A percentile compares a stretch with the other conserved stretches of the same genome.
These are phyloP conservation scores for Pisolithus sp. DNA, from an alignment of 768 basidiomycete genomes.

Conservation along the genomic window DNA sequence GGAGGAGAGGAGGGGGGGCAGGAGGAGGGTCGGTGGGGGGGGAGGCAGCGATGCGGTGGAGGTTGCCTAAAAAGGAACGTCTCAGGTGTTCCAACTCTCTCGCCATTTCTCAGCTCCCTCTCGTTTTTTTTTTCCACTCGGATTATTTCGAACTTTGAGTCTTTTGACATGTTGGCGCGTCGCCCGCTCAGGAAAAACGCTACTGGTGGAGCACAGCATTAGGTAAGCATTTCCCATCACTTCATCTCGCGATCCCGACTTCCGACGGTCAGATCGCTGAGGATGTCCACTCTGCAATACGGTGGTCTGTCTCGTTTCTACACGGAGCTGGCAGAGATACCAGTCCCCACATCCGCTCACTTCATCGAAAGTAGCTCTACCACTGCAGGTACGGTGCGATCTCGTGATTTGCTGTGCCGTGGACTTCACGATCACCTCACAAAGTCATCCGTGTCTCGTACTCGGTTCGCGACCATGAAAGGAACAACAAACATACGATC, in stretches of 20 bases:
- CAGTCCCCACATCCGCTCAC: slow-evolving; percentile 30
- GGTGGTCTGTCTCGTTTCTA: slow-evolving; percentile 23
- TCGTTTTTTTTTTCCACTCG: slow-evolving; percentile 15
- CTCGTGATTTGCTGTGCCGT: not conserved
- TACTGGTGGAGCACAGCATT: not conserved
- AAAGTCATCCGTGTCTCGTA: slow-evolving; percentile 41
- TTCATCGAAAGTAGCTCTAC: slow-evolving; percentile 20
- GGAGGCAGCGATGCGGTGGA: slow-evolving; percentile 26
- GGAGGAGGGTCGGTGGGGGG: slow-evolving; percentile 18
- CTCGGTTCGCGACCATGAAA: slow-evolving; percentile 43
- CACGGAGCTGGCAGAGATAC: slow-evolving; percentile 35
- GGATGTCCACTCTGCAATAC: slow-evolving; percentile 18
- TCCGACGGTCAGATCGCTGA: not conserved
- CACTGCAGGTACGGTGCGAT: slow-evolving; percentile 10
- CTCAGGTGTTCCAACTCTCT: slow-evolving; percentile 16
- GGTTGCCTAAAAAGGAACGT: slow-evolving; percentile 33
- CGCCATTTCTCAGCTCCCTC: slow-evolving; percentile 16
- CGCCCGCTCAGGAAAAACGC: not conserved
- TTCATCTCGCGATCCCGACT: too few species aligned
- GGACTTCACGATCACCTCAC: not conserved
- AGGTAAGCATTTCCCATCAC: not conserved
- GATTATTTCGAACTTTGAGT: slow-evolving; percentile 15
- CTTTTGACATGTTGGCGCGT: slow-evolving; percentile 13
- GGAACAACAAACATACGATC: slow-evolving; percentile 42
- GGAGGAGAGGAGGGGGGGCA: slow-evolving; percentile 4